Conservation (phyloP, 306 rosid species). For the Castanopsis chinensis region DNA sequence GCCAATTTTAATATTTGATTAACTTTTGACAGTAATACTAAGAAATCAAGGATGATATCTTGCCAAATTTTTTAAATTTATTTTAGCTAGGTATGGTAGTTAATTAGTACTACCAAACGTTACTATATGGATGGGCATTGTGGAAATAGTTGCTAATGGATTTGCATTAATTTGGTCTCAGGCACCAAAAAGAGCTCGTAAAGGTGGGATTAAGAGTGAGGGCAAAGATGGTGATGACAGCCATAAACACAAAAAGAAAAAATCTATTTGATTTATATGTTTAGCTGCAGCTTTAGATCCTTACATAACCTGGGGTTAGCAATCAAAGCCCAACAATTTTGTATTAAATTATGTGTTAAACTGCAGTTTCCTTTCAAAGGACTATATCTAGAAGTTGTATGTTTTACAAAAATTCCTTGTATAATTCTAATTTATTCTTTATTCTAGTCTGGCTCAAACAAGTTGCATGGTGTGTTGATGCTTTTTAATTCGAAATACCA, state of each 20-base stretch:
- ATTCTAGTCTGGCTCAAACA: too few species aligned
- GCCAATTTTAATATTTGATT: background rate
- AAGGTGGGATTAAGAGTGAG: slow-evolving; percentile 26
- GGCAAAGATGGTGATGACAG: slow-evolving; percentile 34
- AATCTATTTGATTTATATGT: slow-evolving; percentile 21
- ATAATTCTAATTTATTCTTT: too few species aligned
- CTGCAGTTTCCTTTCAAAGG: background rate
- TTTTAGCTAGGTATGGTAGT: background rate
- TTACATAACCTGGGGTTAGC: background rate
- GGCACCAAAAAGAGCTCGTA: slow-evolving; percentile 47
- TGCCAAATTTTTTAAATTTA: background rate
- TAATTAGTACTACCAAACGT: background rate
- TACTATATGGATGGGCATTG: too few species aligned
- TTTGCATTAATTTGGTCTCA: slow-evolving; percentile 23
- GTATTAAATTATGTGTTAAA: slow-evolving; percentile 15
- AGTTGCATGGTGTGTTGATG: too few species aligned
- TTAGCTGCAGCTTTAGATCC: slow-evolving; percentile 16
- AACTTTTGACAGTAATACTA: background rate
- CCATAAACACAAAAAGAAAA: slow-evolving; percentile 37
- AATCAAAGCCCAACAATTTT: slow-evolving; percentile 33
- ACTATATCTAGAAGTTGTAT: background rate
- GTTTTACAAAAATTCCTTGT: too few species aligned
- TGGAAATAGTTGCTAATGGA: background rate
- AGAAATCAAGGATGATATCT: background rate
- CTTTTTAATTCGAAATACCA: too few species aligned